phyloP scores from a whole-genome alignment of 345 rosid species.

The Lepidium africanum region DNA sequence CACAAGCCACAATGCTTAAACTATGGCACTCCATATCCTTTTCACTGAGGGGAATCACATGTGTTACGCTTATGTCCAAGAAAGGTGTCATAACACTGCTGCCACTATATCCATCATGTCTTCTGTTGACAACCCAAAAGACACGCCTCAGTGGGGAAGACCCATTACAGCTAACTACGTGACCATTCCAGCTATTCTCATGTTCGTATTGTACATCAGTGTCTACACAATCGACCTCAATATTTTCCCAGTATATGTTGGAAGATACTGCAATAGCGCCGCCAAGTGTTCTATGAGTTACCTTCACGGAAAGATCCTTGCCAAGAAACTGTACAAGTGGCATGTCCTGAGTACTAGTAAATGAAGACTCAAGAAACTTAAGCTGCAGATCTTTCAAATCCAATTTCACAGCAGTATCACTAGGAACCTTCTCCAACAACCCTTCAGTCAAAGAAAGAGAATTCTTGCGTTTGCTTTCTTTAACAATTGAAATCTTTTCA shows the following conservation, averaged over 20 bases:
- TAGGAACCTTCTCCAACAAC: slow-evolving; percentile 87
- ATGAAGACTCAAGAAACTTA: slow-evolving; percentile 74
- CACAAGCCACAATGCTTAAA: slow-evolving; percentile 63
- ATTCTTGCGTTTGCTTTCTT: slow-evolving; percentile 45
- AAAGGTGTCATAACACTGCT: slow-evolving; percentile 42
- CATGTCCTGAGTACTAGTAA: slow-evolving; percentile 45
- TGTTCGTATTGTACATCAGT: slow-evolving; percentile 39
- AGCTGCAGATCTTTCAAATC: slow-evolving; percentile 66
- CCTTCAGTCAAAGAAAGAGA: slow-evolving; percentile 36
- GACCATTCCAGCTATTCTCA: slow-evolving; percentile 43
- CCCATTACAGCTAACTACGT: slow-evolving; percentile 35
- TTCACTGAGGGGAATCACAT: slow-evolving; percentile 85
- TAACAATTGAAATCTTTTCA: slow-evolving; percentile 67
- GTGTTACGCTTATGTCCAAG: slow-evolving; percentile 62
- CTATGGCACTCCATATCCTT: slow-evolving; percentile 81
- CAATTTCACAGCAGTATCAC: slow-evolving; percentile 88
- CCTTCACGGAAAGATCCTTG: slow-evolving; percentile 65
- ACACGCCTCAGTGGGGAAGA: slow-evolving; percentile 63
- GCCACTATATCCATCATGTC: slow-evolving; percentile 37
- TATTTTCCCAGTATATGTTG: slow-evolving; percentile 60
- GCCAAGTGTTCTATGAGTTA: slow-evolving; percentile 91
- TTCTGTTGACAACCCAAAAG: slow-evolving; percentile 71
- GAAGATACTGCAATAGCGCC: slow-evolving; percentile 96
- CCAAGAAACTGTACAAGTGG: slow-evolving; percentile 91
- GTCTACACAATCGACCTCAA: slow-evolving; percentile 83